Evolutionary conservation across 768 basidiomycete species (phyloP).

Genomic region (Termitomyces sp.): DNA sequence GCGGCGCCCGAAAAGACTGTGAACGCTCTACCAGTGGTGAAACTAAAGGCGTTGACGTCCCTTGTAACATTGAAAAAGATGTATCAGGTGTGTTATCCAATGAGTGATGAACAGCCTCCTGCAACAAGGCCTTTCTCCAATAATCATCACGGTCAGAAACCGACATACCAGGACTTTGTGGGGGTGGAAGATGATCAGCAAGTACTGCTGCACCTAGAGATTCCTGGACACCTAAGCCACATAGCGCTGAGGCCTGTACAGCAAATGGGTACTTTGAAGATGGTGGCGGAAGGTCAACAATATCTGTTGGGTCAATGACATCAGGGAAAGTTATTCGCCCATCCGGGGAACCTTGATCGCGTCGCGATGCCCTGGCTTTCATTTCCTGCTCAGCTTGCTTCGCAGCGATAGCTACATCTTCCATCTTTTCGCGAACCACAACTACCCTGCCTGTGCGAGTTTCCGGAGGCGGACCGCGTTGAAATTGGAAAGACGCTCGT

Average conservation of each 20-base stretch:
- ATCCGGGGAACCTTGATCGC: constrained; percentile 40
- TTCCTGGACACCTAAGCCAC: constrained; percentile 68
- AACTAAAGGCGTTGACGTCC: constrained; percentile 30
- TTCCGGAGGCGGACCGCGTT: constrained; percentile 23
- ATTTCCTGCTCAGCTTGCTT: constrained; percentile 74
- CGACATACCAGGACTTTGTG: constrained; percentile 54
- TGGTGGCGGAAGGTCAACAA: constrained; percentile 72
- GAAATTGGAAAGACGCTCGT: constrained; percentile 30
- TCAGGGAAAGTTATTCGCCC: constrained; percentile 38
- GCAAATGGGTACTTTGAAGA: constrained; percentile 67
- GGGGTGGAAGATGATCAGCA: constrained; percentile 68
- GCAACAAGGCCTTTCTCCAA: constrained; percentile 74
- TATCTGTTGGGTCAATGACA: constrained; percentile 80
- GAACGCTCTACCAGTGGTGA: constrained; percentile 20
- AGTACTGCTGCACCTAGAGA: constrained; percentile 73
- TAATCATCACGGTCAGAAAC: constrained; percentile 51
- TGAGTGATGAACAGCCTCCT: constrained; percentile 76
- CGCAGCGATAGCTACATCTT: constrained; percentile 62
- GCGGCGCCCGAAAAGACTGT: constrained; percentile 3
- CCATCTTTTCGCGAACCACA: constrained; percentile 79
- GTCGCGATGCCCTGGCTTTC: constrained; percentile 44
- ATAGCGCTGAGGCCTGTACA: constrained; percentile 68
- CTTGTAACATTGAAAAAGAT: constrained; percentile 37
- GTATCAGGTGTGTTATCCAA: constrained; percentile 43
- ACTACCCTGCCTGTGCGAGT: constrained; percentile 59